Evolutionary conservation across 2,329 filamentous ascomycete species (phyloP).

Genomic region (Aspergillus persii): DNA sequence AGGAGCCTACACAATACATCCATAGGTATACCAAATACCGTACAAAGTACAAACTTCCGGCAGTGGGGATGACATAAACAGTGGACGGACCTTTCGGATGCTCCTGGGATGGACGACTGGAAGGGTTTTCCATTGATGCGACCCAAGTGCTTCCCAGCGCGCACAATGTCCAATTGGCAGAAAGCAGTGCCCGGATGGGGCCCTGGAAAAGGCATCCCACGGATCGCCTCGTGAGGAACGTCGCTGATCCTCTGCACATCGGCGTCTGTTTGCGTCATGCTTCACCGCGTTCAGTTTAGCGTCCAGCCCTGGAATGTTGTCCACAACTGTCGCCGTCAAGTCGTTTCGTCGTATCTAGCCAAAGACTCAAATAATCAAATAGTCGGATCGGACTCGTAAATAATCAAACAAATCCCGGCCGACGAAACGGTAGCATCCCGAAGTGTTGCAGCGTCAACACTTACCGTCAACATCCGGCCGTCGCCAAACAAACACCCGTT

Average conservation of each 20-base stretch:
- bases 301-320: constrained; percentile 8
- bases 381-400: not conserved
- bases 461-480: not conserved
- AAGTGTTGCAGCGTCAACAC: not conserved
- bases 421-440: not conserved
- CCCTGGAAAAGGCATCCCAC: not conserved
- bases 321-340: not conserved
- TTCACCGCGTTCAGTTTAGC: constrained; percentile 11
- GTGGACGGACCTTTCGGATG: not conserved
- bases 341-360: not conserved
- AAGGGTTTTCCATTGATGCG: not conserved
- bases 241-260: not conserved
- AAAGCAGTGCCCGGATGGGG: not conserved
- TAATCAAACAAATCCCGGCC: not conserved
- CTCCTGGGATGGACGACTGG: too few species aligned
- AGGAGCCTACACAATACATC: too few species aligned
- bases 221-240: not conserved
- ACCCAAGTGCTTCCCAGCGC: not conserved
- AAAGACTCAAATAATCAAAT: not conserved
- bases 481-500: not conserved
- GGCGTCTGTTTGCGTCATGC: constrained; percentile 13
- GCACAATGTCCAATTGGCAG: not conserved
- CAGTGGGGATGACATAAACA: not conserved
- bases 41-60: too few species aligned
- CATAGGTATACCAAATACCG: too few species aligned